Evolutionary conservation across 1,139 yeast genomes (phyloP).

Genomic region (Taiozyma onychis): DNA sequence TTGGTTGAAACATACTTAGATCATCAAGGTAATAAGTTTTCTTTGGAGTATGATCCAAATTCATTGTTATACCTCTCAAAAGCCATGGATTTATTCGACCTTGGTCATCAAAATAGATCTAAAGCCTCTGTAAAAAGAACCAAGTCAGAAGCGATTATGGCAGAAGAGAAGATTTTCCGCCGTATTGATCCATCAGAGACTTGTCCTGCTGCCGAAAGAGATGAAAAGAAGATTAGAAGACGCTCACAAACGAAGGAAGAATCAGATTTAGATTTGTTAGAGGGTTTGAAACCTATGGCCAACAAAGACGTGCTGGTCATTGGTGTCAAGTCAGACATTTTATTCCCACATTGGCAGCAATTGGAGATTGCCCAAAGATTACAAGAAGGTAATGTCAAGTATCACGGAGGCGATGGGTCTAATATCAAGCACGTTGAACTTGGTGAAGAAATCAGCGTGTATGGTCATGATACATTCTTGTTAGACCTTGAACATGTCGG

Average conservation of each 20-base stretch:
- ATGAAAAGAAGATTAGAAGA: conserved; percentile 22
- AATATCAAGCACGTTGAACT: conserved; percentile 64
- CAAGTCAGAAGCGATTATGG: conserved; percentile 29
- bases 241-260: conserved; percentile 41
- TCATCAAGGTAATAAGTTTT: conserved; percentile 93
- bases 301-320: conserved; percentile 67
- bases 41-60: conserved; percentile 87
- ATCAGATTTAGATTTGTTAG: conserved; percentile 50
- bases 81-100: conserved; percentile 91
- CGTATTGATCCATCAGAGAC: conserved; percentile 13
- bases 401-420: conserved; percentile 28
- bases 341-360: conserved; percentile 95
- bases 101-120: conserved; percentile 47
- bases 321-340: conserved; percentile 87
- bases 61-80: conserved; percentile 81
- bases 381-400: conserved; percentile 33
- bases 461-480: conserved; percentile 88
- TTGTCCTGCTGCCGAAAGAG: conserved; percentile 14
- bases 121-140: conserved; percentile 38
- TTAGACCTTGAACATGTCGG: conserved; percentile 78
- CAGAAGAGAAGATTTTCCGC: conserved; percentile 18
- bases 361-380: conserved; percentile 68
- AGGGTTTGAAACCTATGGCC: conserved; percentile 61
- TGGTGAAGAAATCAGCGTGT: conserved; percentile 68
- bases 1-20: conserved; percentile 87